Evolutionary conservation across 139 green algal species (phyloP).

Genomic region (Tetraselmis striata): DNA sequence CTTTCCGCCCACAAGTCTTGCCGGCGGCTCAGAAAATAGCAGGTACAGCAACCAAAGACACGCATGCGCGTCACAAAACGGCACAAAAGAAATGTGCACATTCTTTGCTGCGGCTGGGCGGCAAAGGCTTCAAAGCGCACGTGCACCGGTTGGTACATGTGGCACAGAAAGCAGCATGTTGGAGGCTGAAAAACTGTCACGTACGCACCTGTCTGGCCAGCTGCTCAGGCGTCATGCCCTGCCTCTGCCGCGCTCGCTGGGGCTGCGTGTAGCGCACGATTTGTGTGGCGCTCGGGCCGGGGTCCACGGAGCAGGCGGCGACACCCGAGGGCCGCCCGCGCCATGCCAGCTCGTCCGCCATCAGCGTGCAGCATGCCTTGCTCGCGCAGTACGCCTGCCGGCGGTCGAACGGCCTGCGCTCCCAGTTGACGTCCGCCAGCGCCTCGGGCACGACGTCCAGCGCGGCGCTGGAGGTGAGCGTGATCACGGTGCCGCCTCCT

Average conservation of each 20-base stretch:
- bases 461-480: neutral
- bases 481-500: neutral
- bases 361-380: neutral
- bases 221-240: neutral
- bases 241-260: neutral
- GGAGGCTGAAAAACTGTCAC: neutral
- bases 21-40: neutral
- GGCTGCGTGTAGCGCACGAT: neutral
- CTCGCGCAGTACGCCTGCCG: neutral
- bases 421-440: neutral
- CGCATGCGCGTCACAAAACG: neutral
- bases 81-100: neutral
- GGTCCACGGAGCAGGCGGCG: neutral
- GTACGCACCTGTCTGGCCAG: neutral
- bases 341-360: neutral
- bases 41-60: neutral
- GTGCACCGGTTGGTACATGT: no score
- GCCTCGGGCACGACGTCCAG: neutral
- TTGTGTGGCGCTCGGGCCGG: neutral
- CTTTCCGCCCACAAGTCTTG: no score
- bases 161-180: no score
- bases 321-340: neutral
- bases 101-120: neutral
- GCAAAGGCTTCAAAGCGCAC: neutral
- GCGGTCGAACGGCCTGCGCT: neutral